Evolutionary conservation across 1,284 basidiomycete species (phyloP), one percentile per base, ranked within the genome.

Genomic region (Trichosporon coremiiforme): DNA sequence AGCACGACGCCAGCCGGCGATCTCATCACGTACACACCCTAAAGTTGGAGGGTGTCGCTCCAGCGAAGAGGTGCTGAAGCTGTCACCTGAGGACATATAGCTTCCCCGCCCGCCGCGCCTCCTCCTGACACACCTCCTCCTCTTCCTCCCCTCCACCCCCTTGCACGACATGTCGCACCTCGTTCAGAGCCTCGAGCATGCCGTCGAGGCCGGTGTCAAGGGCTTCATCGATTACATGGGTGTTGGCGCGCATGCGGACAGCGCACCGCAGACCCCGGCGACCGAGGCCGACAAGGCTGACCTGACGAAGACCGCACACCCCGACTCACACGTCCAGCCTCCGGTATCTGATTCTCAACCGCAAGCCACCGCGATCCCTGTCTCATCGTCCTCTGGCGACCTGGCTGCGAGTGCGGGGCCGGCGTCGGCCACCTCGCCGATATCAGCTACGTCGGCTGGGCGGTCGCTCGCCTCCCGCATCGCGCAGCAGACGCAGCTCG

Each of bases 181-280:
- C 10, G 74, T 79, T 7, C 71, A 77, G 47, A 74, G 73, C 64
- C 70, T 82, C 9, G 79, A 78, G 29, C 69, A 70, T 64, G 75
- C 78, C 65, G 77, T 82, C 50, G 79, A 75, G 64, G 77, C 78
- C 6, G 77, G 78, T 29, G 76, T 81, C 47, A 80, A 79, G 73
- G 78, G 77, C 20, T 66, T 82, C n/a, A 73, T 79, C 60, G 76
- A 71, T 20, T 67, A 67, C 53, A 64, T 70, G 47, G 66, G 68
- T 15, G 57, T 25, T 38, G 66, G 45, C 57, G n/a, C 67, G 2
- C 29, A 60, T 0, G 20, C 13, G 38, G 20, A 22, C 22, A 45
- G 66, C 55, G 9, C 20, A 41, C 41, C 35, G 2, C 66, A 57
- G 35, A 50, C 60, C 13, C 67, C 57, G 15, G 57, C 57, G 29